phyloP scores from a whole-genome alignment of 2,329 filamentous ascomycete genomes.

The Zalaria obscura region DNA sequence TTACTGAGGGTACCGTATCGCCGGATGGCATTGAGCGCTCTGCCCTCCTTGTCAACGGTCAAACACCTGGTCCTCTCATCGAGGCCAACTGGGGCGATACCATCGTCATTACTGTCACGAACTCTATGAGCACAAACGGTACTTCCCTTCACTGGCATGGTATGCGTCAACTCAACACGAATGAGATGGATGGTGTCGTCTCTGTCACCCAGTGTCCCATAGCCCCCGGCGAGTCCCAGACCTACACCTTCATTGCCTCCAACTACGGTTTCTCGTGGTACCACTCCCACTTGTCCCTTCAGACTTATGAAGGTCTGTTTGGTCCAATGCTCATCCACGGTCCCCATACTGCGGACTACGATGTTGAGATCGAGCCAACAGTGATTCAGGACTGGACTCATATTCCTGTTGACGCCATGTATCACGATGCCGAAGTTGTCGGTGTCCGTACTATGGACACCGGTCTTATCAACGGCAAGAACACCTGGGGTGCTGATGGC shows the following conservation, averaged over 20 bases:
- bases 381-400: conserved; percentile 24
- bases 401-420: conserved; percentile 21
- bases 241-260: conserved; percentile 21
- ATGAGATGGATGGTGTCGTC: conserved; percentile 35
- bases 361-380: conserved; percentile 22
- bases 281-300: conserved; percentile 26
- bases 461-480: conserved; percentile 30
- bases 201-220: conserved; percentile 31
- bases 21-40: conserved; percentile 2
- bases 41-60: conserved; percentile 4
- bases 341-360: conserved; percentile 22
- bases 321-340: conserved; percentile 27
- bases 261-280: conserved; percentile 29
- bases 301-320: conserved; percentile 26
- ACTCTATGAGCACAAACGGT: conserved; percentile 19
- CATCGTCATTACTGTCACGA: conserved; percentile 19
- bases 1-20: conserved; percentile 2
- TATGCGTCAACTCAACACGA: conserved; percentile 35
- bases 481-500: conserved; percentile 17
- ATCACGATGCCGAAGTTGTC: conserved; percentile 10
- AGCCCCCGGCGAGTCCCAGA: conserved; percentile 16
- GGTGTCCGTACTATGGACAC: conserved; percentile 25
- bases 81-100: conserved; percentile 17
- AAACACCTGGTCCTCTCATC: conserved; percentile 3
- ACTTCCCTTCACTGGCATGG: conserved; percentile 39